Percentiles rank a stretch among this genome's conserved stretches.
These are phyloP conservation scores for Pulveroboletus frians DNA, from an alignment of 768 basidiomycete species.

Conservation along the genomic window DNA sequence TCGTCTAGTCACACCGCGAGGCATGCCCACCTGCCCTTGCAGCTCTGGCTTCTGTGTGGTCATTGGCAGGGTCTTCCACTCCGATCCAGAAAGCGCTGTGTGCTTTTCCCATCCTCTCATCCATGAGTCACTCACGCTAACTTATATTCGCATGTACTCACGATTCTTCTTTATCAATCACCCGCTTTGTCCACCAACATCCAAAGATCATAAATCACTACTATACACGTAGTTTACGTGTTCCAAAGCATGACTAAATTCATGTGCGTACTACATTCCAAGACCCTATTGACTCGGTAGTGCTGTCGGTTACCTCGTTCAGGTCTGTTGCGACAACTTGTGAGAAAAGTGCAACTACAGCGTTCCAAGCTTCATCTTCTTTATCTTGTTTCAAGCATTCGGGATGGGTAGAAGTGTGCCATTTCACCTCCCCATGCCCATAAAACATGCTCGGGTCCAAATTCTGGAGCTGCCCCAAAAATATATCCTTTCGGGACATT, in stretches of 20 bases:
- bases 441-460: background rate
- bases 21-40: no score
- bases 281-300: no score
- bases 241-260: background rate
- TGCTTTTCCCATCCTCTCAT: no score
- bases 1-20: no score
- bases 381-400: background rate
- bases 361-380: constrained; percentile 7
- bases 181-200: no score
- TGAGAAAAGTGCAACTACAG: constrained; percentile 7
- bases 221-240: background rate
- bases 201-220: background rate
- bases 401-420: constrained; percentile 1
- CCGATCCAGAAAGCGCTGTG: no score
- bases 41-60: no score
- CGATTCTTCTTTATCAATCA: no score
- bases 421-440: background rate
- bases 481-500: accelerated
- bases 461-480: background rate
- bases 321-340: background rate
- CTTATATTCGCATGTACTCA: no score
- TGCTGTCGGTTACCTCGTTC: background rate
- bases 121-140: no score
- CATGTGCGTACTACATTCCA: no score
- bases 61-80: no score